A percentile compares a stretch with the other conserved stretches of the same genome.
These are phyloP conservation scores for Casuarina equisetifolia DNA, from an alignment of 306 rosid species.

Conservation along the genomic window DNA sequence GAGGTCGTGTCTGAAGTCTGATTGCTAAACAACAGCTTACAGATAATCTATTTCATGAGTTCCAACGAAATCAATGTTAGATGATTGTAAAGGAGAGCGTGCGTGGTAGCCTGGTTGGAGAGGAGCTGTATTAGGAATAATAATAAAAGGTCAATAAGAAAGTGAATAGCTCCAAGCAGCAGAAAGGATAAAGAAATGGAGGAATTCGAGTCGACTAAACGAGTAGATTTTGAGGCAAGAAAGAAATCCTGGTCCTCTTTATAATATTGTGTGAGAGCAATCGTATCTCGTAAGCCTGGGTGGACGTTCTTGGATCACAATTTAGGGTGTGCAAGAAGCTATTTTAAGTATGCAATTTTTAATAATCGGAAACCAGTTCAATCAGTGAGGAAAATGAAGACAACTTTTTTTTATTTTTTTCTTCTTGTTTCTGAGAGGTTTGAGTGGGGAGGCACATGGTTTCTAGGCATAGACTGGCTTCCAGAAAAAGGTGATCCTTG, in stretches of 20 bases:
- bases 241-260: slow-evolving; percentile 15
- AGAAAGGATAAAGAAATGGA: neutral
- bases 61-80: slow-evolving; percentile 20
- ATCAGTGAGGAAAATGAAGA: slow-evolving; percentile 8
- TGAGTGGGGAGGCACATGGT: slow-evolving; percentile 30
- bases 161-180: neutral
- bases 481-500: slow-evolving; percentile 48
- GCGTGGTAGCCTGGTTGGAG: slow-evolving; percentile 32
- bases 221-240: slow-evolving; percentile 11
- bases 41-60: slow-evolving; percentile 33
- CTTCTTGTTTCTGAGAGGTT: slow-evolving; percentile 1
- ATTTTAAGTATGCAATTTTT: slow-evolving; percentile 10
- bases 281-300: slow-evolving; percentile 28
- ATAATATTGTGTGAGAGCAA: slow-evolving; percentile 13
- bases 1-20: slow-evolving; percentile 20
- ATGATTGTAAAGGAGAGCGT: slow-evolving; percentile 3
- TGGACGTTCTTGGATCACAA: slow-evolving; percentile 54
- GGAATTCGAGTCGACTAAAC: neutral
- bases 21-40: slow-evolving; percentile 1
- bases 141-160: neutral
- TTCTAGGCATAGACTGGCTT: slow-evolving; percentile 10
- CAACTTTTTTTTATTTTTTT: neutral
- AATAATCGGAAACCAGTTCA: slow-evolving; percentile 4
- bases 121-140: slow-evolving; percentile 29
- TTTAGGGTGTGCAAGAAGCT: slow-evolving; percentile 37